Percentiles rank a stretch among this genome's conserved stretches.
Conservation (phyloP, 306 rosid species). For the Castanopsis chinensis region DNA sequence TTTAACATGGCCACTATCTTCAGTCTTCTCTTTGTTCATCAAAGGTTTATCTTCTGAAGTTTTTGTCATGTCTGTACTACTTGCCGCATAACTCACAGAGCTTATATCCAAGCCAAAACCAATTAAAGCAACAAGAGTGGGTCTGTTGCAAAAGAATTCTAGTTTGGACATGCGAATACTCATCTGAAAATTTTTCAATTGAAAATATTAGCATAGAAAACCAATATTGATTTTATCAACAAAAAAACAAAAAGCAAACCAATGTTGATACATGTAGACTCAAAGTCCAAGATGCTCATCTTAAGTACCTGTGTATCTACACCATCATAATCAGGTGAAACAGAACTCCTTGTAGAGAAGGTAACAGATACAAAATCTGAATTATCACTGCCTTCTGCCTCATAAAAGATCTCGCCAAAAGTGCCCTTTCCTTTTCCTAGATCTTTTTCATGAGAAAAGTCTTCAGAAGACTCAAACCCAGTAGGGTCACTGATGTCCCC, state of each 20-base stretch:
- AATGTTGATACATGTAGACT: constrained; percentile 9
- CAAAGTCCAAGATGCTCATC: constrained; percentile 16
- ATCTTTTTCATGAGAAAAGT: constrained; percentile 54
- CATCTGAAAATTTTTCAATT: constrained; percentile 58
- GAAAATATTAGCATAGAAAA: constrained; percentile 24
- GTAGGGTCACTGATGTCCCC: constrained; percentile 29
- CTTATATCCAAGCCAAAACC: constrained; percentile 78
- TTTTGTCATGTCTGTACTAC: constrained; percentile 24
- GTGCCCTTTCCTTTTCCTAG: constrained; percentile 44
- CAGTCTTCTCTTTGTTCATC: constrained; percentile 57
- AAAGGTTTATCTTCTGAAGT: constrained; percentile 42
- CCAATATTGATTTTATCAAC: neutral
- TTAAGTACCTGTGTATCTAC: constrained; percentile 83
- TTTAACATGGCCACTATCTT: constrained; percentile 66
- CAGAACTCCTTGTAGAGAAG: constrained; percentile 66
- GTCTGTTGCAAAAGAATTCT: constrained; percentile 90
- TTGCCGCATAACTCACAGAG: constrained; percentile 38
- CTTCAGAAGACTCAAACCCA: constrained; percentile 54
- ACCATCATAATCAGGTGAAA: constrained; percentile 81
- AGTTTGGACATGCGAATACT: constrained; percentile 81
- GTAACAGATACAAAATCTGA: constrained; percentile 69
- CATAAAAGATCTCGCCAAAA: constrained; percentile 64
- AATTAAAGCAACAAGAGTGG: constrained; percentile 86
- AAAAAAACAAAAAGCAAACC: neutral
- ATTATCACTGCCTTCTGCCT: constrained; percentile 66